Evolutionary conservation across 495 filamentous ascomycete genomes (phyloP), one percentile per base, ranked within the genome.

Genomic region (Pyronema domesticum): DNA sequence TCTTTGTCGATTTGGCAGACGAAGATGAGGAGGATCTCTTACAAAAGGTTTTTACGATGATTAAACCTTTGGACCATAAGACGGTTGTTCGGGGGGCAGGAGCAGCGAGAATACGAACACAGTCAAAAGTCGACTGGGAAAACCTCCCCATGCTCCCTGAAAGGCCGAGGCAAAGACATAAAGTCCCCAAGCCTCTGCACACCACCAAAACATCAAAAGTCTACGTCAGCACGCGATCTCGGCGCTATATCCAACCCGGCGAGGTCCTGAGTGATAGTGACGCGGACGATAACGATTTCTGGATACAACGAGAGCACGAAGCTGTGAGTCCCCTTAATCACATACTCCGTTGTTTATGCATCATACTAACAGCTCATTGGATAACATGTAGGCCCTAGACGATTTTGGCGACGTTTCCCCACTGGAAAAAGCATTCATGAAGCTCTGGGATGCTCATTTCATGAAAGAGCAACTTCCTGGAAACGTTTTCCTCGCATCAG

Each of bases 241-340:
- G 65, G 49, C 55, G 63, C 55, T 65, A 66, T 44, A 47, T 65
- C 1, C 11, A 60, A 9, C 54, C 59, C 8, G 62, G 56, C 11
- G 63, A 65, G 45, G 58, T 57, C 3, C 37, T 65, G 19, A 65
- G 62, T 51, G 63, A 65, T 37, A 65, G 63, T 55, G 63, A 65
- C n/a, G 63, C 65, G 23, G 63, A 65, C 13, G 62, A 58, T 40
- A 62, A 65, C 34, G 63, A 65, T 47, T 54, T 59, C 9, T 65
- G 63, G 63, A 44, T 65, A 10, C 49, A 60, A 36, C 63, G 59
- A 53, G 59, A 61, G 51, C 63, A 65, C 43, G 63, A 65, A 46
- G 62, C 62, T 54, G 63, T 61, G 61, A 54, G 62, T 55, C 15
- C 39, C 39, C 39, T 17, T 42, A 1, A 13, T 2, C 2, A 42